Conservation (phyloP, 805 yeast genomes). For the Candida wancherniae region DNA sequence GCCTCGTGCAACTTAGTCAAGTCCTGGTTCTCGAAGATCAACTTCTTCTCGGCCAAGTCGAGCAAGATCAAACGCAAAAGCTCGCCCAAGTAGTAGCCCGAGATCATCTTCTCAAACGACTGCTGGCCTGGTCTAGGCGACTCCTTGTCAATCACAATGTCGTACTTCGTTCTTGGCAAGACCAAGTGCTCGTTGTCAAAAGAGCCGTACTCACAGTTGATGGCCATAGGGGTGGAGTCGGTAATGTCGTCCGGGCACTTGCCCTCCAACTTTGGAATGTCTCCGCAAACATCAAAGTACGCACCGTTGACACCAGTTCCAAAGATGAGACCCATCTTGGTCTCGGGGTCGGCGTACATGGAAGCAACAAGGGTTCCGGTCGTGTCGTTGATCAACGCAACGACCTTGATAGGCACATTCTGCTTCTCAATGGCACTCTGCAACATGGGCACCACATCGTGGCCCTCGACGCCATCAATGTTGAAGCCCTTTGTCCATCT, state of each 20-base stretch:
- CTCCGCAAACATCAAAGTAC: constrained; percentile 70
- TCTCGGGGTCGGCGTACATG: constrained; percentile 80
- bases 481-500: constrained; percentile 98
- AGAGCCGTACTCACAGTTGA: constrained; percentile 97
- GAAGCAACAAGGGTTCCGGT: constrained; percentile 97
- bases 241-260: constrained; percentile 59
- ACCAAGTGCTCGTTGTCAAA: constrained; percentile 84
- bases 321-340: constrained; percentile 92
- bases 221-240: constrained; percentile 75
- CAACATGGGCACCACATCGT: constrained; percentile 89
- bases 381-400: constrained; percentile 93
- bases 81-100: constrained; percentile 96
- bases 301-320: constrained; percentile 99
- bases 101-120: constrained; percentile 93
- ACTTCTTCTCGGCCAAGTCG: constrained; percentile 60
- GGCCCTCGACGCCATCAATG: constrained; percentile 88
- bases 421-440: constrained; percentile 64
- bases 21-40: constrained; percentile 69
- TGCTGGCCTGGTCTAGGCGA: constrained; percentile 97
- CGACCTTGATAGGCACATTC: constrained; percentile 75
- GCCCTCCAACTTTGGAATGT: constrained; percentile 80
- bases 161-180: constrained; percentile 89
- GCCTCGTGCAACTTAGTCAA: constrained; percentile 54
- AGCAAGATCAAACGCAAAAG: constrained; percentile 73
- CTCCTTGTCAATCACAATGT: constrained; percentile 69